These are phyloP conservation scores for Auxenochlorella protothecoides DNA, from an alignment of 139 green algal species.

Conservation along the genomic window DNA sequence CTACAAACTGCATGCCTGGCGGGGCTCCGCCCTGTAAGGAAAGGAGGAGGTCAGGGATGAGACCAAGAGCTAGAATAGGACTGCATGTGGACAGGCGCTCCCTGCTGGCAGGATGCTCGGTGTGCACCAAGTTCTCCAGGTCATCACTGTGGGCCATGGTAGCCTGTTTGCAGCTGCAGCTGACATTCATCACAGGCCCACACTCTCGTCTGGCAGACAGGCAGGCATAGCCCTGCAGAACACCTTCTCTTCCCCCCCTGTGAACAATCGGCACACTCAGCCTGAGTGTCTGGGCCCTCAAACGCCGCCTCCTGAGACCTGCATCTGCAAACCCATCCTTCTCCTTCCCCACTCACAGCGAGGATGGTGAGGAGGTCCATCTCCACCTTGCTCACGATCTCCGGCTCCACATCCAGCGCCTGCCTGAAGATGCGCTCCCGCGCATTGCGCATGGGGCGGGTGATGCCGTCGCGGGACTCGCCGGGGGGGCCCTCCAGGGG, in stretches of 20 bases:
- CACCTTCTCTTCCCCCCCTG: too few relatives aligned
- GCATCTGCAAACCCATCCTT: too few relatives aligned
- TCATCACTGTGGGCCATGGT: too few relatives aligned
- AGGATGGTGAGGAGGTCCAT: conserved; percentile 48
- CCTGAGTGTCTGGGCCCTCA: too few relatives aligned
- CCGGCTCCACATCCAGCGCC: conserved; percentile 19
- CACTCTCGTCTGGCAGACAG: too few relatives aligned
- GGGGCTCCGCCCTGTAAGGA: conserved; percentile 41
- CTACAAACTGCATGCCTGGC: conserved; percentile 48
- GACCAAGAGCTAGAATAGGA: neutral
- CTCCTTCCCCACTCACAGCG: conserved; percentile 8
- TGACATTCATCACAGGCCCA: neutral
- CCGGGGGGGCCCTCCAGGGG: conserved; percentile 21
- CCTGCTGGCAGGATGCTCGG: too few relatives aligned
- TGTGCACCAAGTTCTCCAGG: too few relatives aligned
- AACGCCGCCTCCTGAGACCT: too few relatives aligned
- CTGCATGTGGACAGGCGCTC: too few relatives aligned
- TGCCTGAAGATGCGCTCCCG: conserved; percentile 51
- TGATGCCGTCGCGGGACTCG: conserved; percentile 50
- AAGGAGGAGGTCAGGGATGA: neutral
- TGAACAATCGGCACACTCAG: too few relatives aligned
- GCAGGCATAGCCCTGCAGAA: too few relatives aligned
- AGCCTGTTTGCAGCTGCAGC: neutral
- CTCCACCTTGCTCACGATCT: conserved; percentile 38
- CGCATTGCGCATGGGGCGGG: conserved; percentile 60